Base-by-base conservation (phyloP, 345 rosid species). In the Eucalyptus regnans region DNA sequence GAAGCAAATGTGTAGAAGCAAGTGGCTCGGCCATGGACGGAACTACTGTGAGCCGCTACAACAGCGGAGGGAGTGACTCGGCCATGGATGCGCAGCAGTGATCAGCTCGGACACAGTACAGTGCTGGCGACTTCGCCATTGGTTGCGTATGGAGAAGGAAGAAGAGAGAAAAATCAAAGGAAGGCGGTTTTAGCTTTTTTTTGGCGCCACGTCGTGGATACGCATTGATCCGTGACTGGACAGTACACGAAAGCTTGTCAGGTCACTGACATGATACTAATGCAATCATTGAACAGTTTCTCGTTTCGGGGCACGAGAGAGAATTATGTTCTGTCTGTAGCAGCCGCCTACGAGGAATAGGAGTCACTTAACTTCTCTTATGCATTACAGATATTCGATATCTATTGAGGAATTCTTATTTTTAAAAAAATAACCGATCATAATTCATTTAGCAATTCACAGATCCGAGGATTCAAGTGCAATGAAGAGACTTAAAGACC, bases 21-120 rank as follows among this genome's bases (percentile, higher is more conserved):
- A 64, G 18, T 29, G 33, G 9, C 31, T 60, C 31, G 31, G 15
- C 7, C 68, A 27, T 2, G 31, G 16, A 60, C 16, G 68, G 68
- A 5, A 27, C 15, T 2, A 5, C 0, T 5, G 1, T 27, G 68
- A 60, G 68, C 7, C 0, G 31, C 15, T 29, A 29, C 31, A 27
- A 12, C 3, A 6, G 7, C 4, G 16, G 31, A 60, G 8, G 33
- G 27, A 29, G 15, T 15, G 76, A n/a, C 76, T 64, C 20, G 20
- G 76, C 76, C 41, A 14, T n/a, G 76, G 37, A 64, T n/a, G 71
- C 37, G 5, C 10, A 2, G 5, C 10, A 14, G 76, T 1, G 41
- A 14, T 64, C 76, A 64, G 9, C 37, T 64, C 4, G 17, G 76
- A 64, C 76, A 64, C 3, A 5, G 2, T 29, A 64, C 3, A 5